A percentile compares a stretch with the other conserved stretches of the same genome.
Conservation (phyloP, 2,329 filamentous ascomycete species). For the Scedosporium aurantiacum region DNA sequence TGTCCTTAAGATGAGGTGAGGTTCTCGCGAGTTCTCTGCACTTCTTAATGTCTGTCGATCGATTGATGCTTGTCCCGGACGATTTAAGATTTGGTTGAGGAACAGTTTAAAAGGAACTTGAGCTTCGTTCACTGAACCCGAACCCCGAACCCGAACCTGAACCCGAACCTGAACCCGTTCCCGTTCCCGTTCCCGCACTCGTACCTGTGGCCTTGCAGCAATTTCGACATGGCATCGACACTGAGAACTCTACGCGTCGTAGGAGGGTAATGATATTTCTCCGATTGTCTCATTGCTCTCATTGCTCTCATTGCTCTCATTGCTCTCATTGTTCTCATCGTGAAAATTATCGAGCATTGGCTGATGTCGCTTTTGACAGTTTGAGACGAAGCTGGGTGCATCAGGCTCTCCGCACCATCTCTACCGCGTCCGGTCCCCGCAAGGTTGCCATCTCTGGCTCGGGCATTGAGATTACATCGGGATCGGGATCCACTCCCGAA, state of each 20-base stretch:
- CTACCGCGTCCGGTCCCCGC: neutral
- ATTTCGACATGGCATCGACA: neutral
- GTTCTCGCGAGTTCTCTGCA: too few species aligned
- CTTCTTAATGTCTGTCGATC: too few species aligned
- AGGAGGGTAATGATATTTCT: neutral
- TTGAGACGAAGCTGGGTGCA: neutral
- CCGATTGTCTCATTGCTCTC: too few species aligned
- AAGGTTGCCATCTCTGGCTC: neutral
- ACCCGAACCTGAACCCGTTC: too few species aligned
- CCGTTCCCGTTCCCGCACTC: too few species aligned
- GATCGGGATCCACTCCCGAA: neutral
- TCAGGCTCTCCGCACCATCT: neutral
- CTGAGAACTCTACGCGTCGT: neutral
- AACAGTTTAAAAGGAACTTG: too few species aligned
- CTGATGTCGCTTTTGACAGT: neutral
- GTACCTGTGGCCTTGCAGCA: too few species aligned
- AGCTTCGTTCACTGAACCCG: too few species aligned
- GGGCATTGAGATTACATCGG: neutral
- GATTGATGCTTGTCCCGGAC: too few species aligned
- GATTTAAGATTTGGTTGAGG: too few species aligned
- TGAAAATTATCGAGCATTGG: neutral
- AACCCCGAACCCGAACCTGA: too few species aligned
- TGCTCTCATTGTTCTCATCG: neutral
- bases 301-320: neutral
- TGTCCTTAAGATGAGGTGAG: too few species aligned